Conservation (phyloP, 2,329 filamentous ascomycete genomes). For the Microsporum ferrugineum region DNA sequence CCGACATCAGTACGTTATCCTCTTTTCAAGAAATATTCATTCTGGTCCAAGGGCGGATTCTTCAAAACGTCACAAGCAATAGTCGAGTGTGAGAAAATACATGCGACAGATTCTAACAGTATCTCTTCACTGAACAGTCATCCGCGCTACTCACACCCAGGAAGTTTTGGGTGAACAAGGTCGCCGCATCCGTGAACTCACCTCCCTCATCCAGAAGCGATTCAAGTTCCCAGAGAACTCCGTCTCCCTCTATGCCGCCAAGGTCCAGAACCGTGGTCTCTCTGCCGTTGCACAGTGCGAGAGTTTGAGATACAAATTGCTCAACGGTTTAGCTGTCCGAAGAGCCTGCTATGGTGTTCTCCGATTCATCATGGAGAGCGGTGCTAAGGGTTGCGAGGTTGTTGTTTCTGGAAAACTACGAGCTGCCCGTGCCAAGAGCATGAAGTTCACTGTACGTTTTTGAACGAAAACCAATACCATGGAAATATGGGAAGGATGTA, state of each 20-base stretch:
- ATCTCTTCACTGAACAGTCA: constrained; percentile 45
- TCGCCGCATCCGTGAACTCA: constrained; percentile 99
- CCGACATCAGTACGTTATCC: constrained; percentile 69
- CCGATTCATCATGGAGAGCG: constrained; percentile 99
- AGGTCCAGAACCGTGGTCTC: constrained; percentile 99
- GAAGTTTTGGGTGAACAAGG: constrained; percentile 99
- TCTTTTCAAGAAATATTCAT: too few relatives aligned
- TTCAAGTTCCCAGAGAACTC: constrained; percentile 99
- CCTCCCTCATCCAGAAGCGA: constrained; percentile 99
- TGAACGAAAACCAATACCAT: not conserved
- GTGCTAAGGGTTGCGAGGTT: constrained; percentile 99
- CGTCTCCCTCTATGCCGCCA: constrained; percentile 98
- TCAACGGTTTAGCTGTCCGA: constrained; percentile 97
- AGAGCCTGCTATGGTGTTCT: constrained; percentile 99
- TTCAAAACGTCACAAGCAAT: not conserved
- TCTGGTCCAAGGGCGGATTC: not conserved
- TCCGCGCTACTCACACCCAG: constrained; percentile 99
- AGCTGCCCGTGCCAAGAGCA: constrained; percentile 97
- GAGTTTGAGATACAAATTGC: constrained; percentile 99
- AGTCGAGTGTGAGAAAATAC: not conserved
- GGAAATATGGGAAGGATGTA: not conserved
- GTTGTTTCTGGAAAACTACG: constrained; percentile 98
- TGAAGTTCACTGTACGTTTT: constrained; percentile 91
- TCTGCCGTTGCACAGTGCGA: constrained; percentile 99
- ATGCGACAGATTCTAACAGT: not conserved